These are phyloP conservation scores for Ogataea saltuana DNA, from an alignment of 805 yeast species.

Conservation along the genomic window DNA sequence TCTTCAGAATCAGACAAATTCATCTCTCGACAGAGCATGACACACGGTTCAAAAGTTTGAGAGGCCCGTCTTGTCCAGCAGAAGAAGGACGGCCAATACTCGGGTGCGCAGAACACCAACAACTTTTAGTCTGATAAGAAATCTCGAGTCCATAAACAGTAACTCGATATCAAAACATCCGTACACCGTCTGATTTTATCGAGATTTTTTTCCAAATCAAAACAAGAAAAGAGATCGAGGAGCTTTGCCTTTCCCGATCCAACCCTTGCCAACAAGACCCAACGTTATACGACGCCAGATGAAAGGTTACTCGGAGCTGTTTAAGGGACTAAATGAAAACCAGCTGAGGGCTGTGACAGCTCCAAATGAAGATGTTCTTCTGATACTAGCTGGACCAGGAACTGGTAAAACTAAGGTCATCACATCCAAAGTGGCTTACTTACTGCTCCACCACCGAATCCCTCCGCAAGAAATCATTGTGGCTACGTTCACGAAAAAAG, in stretches of 20 bases:
- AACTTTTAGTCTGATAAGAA: neutral
- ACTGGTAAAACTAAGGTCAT: constrained; percentile 82
- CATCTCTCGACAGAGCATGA: neutral
- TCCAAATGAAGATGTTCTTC: constrained; percentile 41
- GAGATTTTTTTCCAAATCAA: neutral
- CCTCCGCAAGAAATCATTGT: constrained; percentile 69
- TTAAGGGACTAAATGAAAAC: constrained; percentile 37
- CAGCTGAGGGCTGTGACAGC: constrained; percentile 49
- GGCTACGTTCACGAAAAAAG: constrained; percentile 91
- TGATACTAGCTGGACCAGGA: constrained; percentile 62
- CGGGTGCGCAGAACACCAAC: neutral
- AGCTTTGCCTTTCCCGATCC: too few relatives aligned
- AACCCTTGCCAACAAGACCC: too few relatives aligned
- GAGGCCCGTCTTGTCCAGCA: too few relatives aligned
- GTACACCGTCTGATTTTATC: neutral
- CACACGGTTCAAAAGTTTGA: too few relatives aligned
- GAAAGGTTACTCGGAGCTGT: neutral
- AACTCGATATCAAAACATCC: neutral
- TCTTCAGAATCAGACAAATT: neutral
- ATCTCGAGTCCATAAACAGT: neutral
- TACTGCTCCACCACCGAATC: constrained; percentile 52
- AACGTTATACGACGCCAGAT: too few relatives aligned
- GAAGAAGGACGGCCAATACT: too few relatives aligned
- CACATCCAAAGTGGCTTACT: constrained; percentile 73
- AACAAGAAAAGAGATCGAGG: too few relatives aligned